Conservation (phyloP, 805 yeast species). For the Saccharomycopsis fibuligera region DNA sequence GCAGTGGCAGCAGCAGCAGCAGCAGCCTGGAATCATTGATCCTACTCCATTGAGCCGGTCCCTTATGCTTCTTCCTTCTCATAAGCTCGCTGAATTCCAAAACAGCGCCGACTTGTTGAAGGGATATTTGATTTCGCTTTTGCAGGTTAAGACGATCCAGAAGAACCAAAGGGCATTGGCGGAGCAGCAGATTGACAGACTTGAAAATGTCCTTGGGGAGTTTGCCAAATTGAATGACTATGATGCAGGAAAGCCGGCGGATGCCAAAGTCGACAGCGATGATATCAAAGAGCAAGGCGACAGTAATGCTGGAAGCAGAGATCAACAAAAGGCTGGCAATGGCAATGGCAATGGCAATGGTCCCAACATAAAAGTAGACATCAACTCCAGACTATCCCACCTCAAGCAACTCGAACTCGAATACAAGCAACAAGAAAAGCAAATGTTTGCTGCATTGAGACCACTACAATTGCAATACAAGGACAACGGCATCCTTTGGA, state of each 20-base stretch:
- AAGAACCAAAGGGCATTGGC: background rate
- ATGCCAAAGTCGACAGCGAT: no score
- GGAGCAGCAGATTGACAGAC: constrained; percentile 4
- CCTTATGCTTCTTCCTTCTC: constrained; percentile 11
- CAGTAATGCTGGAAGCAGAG: no score
- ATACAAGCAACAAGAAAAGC: constrained; percentile 6
- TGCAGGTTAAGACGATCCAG: background rate
- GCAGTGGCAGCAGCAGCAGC: background rate
- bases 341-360: no score
- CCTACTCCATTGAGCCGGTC: constrained; percentile 3
- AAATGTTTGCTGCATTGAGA: constrained; percentile 8
- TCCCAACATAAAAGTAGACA: background rate
- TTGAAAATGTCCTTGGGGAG: constrained; percentile 4
- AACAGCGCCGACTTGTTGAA: background rate
- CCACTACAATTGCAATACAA: constrained; percentile 14
- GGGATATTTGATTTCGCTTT: constrained; percentile 7
- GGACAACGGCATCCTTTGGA: constrained; percentile 10
- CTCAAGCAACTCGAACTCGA: constrained; percentile 6
- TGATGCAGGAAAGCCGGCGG: background rate
- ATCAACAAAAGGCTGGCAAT: constrained; percentile 1
- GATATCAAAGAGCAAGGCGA: no score
- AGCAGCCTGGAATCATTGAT: background rate
- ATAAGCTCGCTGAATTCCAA: constrained; percentile 13
- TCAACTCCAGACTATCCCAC: background rate
- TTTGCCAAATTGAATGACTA: constrained; percentile 9